Evolutionary conservation across 1,284 basidiomycete species (phyloP), one percentile per base, ranked within the genome.

Genomic region (Rhodofomes roseus): DNA sequence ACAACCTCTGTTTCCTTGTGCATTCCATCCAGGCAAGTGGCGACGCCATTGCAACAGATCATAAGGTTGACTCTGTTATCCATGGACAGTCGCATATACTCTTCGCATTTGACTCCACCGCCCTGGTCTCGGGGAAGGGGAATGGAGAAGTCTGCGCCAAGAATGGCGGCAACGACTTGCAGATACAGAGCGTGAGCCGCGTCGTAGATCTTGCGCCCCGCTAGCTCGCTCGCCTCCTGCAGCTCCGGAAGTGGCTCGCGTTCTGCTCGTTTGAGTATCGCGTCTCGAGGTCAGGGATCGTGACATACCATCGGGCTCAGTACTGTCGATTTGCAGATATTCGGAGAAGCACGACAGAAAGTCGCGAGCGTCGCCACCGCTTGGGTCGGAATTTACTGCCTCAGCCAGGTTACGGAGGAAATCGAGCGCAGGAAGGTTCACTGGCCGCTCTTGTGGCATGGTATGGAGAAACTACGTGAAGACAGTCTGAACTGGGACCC

Each of bases 21-120:
- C 27, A 46, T 40, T 39, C 55, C 55, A 14, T 18, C 54, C 14
- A 66, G 34, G 23, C 56, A 60, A 5, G 39, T 43, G 3, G 61
- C 60, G 7, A 58, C 59, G 9, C 62, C 62, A 37, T 63, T 62
- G 31, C 61, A 63, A 46, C 60, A 66, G 1, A 54, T 56, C 65
- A 66, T 66, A 1, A 62, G 60, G 25, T 57, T 59, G 16, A 64
- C 37, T 11, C 65, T 61, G 29, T 66, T 58, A 41, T 66, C 61
- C 61, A 64, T 64, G 2, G 61, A 58, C 34, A 62, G 46, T 20
- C 44, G 59, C 48, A 60, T 43, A 39, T 66, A 62, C 6, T 57
- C 54, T 0, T 59, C 36, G 16, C 55, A 64, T 48, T 11, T 58
- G 14, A 66, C 60, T 5, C 63, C 61, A 6, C 65, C 65, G 2